Conservation (phyloP, 2,329 filamentous ascomycete genomes). For the Fusarium anthophilum region DNA sequence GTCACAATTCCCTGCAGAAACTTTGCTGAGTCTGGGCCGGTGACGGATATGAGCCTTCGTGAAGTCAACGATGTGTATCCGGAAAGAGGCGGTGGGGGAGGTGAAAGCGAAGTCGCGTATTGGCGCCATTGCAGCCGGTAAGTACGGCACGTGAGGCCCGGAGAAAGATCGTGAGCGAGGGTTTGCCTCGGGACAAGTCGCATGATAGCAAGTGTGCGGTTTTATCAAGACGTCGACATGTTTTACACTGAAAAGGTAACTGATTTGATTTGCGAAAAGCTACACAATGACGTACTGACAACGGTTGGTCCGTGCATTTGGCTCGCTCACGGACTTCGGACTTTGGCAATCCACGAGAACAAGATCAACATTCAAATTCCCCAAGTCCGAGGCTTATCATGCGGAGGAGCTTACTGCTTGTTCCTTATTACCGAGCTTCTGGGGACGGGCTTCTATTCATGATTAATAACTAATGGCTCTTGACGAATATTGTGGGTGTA, state of each 20-base stretch:
- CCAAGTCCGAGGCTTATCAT: conserved; percentile 4
- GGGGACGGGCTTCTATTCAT: not conserved
- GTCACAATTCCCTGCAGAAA: conserved; percentile 93
- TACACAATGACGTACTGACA: conserved; percentile 37
- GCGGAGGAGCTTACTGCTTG: not conserved
- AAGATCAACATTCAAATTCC: conserved; percentile 9
- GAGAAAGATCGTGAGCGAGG: conserved; percentile 24
- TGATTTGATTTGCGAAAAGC: conserved; percentile 32
- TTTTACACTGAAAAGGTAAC: conserved; percentile 11
- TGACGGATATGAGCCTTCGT: conserved; percentile 80
- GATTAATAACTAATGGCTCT: not conserved
- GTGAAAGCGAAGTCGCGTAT: conserved; percentile 44
- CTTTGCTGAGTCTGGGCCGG: conserved; percentile 80
- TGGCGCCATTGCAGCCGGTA: conserved; percentile 47
- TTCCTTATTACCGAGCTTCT: conserved; percentile 6
- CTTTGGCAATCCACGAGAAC: conserved; percentile 12
- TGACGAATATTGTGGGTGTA: not conserved
- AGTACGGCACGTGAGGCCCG: conserved; percentile 43
- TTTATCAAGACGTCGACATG: conserved; percentile 5
- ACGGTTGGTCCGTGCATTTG: conserved; percentile 29
- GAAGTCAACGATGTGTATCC: conserved; percentile 70
- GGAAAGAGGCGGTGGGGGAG: conserved; percentile 55
- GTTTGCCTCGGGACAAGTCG: conserved; percentile 38
- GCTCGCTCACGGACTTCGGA: conserved; percentile 24
- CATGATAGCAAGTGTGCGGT: conserved; percentile 30